phyloP scores from a whole-genome alignment of 1,284 basidiomycete species.

The Irpex rosettiformis region DNA sequence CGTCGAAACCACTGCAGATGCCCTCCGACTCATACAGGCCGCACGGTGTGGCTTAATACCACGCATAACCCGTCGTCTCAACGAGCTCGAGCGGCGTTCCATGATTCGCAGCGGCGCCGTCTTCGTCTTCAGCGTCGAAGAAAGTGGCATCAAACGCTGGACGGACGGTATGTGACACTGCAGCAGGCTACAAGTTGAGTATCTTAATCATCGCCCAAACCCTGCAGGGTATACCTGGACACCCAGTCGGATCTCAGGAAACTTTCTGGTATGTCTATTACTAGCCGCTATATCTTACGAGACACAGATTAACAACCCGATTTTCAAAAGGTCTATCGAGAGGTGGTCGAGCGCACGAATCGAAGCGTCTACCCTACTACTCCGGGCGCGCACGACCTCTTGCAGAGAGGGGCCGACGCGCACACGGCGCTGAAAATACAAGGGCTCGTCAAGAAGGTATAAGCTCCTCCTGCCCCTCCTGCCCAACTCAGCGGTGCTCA shows the following conservation, averaged over 20 bases:
- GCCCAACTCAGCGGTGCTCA: constrained; percentile 4
- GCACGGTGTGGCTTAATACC: constrained; percentile 71
- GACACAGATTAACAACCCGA: constrained; percentile 6
- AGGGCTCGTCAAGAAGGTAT: constrained; percentile 71
- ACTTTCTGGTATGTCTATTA: constrained; percentile 67
- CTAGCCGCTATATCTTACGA: neutral
- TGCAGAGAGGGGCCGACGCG: constrained; percentile 35
- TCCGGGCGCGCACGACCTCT: constrained; percentile 17
- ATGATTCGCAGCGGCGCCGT: constrained; percentile 80
- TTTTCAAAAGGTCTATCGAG: constrained; percentile 68
- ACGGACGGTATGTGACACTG: constrained; percentile 44
- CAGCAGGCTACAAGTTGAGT: neutral
- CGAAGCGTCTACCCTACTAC: constrained; percentile 36
- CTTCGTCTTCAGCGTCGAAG: constrained; percentile 80
- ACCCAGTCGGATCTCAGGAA: constrained; percentile 77
- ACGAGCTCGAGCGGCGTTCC: constrained; percentile 68
- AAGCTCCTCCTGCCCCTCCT: constrained; percentile 14
- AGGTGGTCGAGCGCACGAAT: constrained; percentile 61
- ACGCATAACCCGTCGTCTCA: constrained; percentile 73
- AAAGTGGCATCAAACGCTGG: constrained; percentile 84
- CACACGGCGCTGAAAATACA: constrained; percentile 66
- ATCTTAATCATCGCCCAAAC: neutral
- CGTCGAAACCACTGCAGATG: constrained; percentile 76
- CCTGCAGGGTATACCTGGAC: constrained; percentile 68
- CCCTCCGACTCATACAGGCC: constrained; percentile 75